Conservation (phyloP, 2,329 filamentous ascomycete species). For the Coniochaeta sp. region DNA sequence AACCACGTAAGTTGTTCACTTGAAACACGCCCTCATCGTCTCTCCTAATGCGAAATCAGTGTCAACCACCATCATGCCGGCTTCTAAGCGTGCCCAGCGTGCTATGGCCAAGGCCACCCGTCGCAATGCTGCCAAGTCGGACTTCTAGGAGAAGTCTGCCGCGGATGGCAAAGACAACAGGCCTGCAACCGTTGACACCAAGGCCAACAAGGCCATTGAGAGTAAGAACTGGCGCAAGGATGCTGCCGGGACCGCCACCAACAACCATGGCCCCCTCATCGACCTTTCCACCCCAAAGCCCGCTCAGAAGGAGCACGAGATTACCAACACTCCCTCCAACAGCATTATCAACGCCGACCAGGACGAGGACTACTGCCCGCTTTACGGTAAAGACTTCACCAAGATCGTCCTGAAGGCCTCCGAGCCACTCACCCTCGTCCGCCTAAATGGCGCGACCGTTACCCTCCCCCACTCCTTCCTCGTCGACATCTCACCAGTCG, state of each 20-base stretch:
- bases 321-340: background rate
- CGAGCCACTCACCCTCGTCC: background rate
- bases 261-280: background rate
- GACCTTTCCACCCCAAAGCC: background rate
- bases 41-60: background rate
- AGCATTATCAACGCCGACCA: background rate
- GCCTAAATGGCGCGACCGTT: slow-evolving; percentile 1
- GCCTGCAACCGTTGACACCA: background rate
- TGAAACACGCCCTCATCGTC: background rate
- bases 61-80: background rate
- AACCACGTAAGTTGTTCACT: background rate
- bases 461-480: slow-evolving; percentile 9
- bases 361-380: background rate
- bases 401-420: background rate
- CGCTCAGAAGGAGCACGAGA: background rate
- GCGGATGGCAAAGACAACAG: background rate
- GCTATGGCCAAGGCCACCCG: slow-evolving; percentile 2
- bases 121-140: slow-evolving; percentile 1
- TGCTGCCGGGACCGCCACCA: background rate
- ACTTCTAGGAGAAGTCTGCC: slow-evolving; percentile 4
- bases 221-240: slow-evolving; percentile 3
- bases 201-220: background rate
- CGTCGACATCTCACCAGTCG: slow-evolving; percentile 4
- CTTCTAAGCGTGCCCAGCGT: slow-evolving; percentile 2
- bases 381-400: slow-evolving; percentile 1